phyloP scores from a whole-genome alignment of 768 basidiomycete species.

The Symmetrospora coprosmae region DNA sequence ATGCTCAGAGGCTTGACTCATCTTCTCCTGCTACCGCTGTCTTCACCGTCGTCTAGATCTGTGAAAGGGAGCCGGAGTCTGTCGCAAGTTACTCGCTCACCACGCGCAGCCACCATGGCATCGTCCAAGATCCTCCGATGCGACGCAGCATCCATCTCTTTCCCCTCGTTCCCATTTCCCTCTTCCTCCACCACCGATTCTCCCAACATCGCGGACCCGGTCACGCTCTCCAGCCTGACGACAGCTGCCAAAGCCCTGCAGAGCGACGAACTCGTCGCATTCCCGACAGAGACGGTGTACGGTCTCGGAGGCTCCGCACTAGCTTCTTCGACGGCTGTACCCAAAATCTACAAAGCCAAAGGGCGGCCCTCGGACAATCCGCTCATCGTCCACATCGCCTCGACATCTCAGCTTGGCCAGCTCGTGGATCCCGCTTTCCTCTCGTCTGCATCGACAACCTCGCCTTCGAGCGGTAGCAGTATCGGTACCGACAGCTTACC shows the following conservation, averaged over 20 bases:
- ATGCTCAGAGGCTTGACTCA: too few relatives aligned
- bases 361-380: conserved; percentile 91
- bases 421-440: conserved; percentile 56
- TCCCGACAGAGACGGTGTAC: conserved; percentile 97
- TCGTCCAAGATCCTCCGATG: conserved; percentile 10
- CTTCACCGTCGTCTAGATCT: too few relatives aligned
- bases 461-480: too few relatives aligned
- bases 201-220: conserved; percentile 13
- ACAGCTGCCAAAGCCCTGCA: conserved; percentile 7
- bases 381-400: conserved; percentile 89
- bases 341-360: conserved; percentile 71
- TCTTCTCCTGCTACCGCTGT: too few relatives aligned
- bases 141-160: conserved; percentile 1
- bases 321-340: conserved; percentile 44
- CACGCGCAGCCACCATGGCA: too few relatives aligned
- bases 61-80: too few relatives aligned
- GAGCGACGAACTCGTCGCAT: conserved; percentile 47
- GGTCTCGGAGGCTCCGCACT: conserved; percentile 84
- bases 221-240: background rate
- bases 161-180: too few relatives aligned
- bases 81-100: too few relatives aligned
- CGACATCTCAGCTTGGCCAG: conserved; percentile 58
- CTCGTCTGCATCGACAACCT: too few relatives aligned
- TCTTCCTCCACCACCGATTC: background rate
- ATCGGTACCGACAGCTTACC: conserved; percentile 40